Percentiles rank a stretch among this genome's conserved stretches.
phyloP scores from a whole-genome alignment of 1,284 basidiomycete genomes.

The Heterobasidion parviporum region DNA sequence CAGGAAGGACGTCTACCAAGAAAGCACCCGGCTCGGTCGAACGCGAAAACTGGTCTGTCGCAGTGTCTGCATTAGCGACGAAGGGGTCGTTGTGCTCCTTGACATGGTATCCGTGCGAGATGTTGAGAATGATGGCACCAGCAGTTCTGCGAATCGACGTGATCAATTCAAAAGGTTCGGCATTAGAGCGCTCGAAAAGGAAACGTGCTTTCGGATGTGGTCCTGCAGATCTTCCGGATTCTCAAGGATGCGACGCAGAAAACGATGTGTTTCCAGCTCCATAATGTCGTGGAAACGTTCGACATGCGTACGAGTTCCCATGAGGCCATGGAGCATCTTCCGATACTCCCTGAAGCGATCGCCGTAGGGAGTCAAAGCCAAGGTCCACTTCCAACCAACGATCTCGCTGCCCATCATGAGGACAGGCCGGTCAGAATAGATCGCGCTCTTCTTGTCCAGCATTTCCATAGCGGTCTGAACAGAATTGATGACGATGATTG shows the following conservation, averaged over 20 bases:
- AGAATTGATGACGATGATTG: conserved; percentile 19
- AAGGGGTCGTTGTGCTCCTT: conserved; percentile 50
- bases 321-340: conserved; percentile 12
- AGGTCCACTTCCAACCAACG: conserved; percentile 14
- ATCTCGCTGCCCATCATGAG: conserved; percentile 16
- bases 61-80: conserved; percentile 45
- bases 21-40: background rate
- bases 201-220: background rate
- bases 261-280: conserved; percentile 16
- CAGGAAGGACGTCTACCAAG: background rate
- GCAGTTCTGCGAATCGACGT: conserved; percentile 32
- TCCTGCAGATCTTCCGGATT: background rate
- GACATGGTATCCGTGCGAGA: conserved; percentile 55
- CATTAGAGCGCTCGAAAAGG: background rate
- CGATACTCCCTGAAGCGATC: conserved; percentile 15
- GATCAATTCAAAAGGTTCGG: background rate
- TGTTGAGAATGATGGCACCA: conserved; percentile 49
- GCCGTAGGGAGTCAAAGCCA: conserved; percentile 14
- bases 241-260: background rate
- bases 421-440: conserved; percentile 19
- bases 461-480: conserved; percentile 16
- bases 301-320: conserved; percentile 17
- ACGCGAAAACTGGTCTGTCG: conserved; percentile 32
- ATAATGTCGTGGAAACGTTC: conserved; percentile 14
- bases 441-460: conserved; percentile 18